Evolutionary conservation across 2,329 filamentous ascomycete species (phyloP).

Genomic region (Venturia aucupariae): DNA sequence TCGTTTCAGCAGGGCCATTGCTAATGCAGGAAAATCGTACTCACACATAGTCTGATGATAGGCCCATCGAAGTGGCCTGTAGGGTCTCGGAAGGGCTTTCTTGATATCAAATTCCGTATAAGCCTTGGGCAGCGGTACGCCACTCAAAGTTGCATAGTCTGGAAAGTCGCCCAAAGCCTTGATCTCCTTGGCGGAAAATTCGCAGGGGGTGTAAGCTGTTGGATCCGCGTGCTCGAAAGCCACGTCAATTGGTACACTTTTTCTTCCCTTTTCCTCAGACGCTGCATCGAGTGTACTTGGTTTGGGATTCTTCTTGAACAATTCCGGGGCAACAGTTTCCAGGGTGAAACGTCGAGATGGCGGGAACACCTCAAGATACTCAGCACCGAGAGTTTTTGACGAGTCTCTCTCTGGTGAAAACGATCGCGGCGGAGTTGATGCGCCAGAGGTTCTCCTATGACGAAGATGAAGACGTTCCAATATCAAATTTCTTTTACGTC

Average conservation of each 20-base stretch:
- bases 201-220: constrained; percentile 50
- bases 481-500: constrained; percentile 32
- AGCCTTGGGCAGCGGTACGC: constrained; percentile 59
- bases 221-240: constrained; percentile 22
- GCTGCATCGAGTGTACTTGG: neutral
- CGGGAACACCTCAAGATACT: constrained; percentile 43
- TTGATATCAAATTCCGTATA: constrained; percentile 58
- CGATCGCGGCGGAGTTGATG: constrained; percentile 44
- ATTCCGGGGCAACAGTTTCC: constrained; percentile 23
- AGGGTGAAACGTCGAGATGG: constrained; percentile 43
- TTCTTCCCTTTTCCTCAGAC: neutral
- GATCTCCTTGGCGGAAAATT: constrained; percentile 62
- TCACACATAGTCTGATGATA: constrained; percentile 90
- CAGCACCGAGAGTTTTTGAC: constrained; percentile 24
- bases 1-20: neutral
- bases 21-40: constrained; percentile 25
- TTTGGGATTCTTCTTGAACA: constrained; percentile 22
- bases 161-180: constrained; percentile 66
- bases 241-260: constrained; percentile 18
- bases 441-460: constrained; percentile 35
- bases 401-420: constrained; percentile 38
- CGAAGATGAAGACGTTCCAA: constrained; percentile 31
- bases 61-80: constrained; percentile 71
- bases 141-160: constrained; percentile 65
- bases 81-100: constrained; percentile 62